Evolutionary conservation across 371 early-diverging fungal genomes (phyloP).

Genomic region (Actinomortierella ambigua): DNA sequence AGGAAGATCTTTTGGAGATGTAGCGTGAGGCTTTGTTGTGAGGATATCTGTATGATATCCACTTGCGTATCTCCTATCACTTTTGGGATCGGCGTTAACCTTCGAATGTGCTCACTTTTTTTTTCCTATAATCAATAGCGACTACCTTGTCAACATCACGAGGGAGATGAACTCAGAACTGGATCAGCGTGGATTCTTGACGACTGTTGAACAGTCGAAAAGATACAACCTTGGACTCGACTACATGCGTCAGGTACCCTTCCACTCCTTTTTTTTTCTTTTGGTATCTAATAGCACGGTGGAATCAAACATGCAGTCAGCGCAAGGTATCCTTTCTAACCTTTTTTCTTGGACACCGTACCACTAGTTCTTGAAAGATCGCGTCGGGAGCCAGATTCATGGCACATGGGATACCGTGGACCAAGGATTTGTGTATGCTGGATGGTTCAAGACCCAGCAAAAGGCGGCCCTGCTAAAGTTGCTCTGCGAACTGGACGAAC

Average conservation of each 20-base stretch:
- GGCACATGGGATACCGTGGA: slow-evolving; percentile 41
- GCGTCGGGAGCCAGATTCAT: slow-evolving; percentile 20
- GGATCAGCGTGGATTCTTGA: slow-evolving; percentile 14
- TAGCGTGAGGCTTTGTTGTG: slow-evolving; percentile 1
- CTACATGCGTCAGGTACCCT: slow-evolving; percentile 36
- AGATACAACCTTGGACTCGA: slow-evolving; percentile 30
- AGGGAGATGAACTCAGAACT: slow-evolving; percentile 20
- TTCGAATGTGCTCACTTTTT: too few relatives aligned
- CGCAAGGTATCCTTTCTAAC: too few relatives aligned
- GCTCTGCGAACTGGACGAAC: slow-evolving; percentile 24
- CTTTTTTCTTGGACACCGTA: too few relatives aligned
- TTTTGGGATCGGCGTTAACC: too few relatives aligned
- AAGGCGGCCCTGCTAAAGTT: slow-evolving; percentile 7
- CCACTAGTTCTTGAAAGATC: slow-evolving; percentile 34
- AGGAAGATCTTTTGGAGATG: slow-evolving; percentile 35
- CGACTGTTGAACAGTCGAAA: slow-evolving; percentile 14
- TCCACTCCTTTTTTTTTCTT: too few relatives aligned
- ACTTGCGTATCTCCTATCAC: too few relatives aligned
- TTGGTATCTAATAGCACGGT: too few relatives aligned
- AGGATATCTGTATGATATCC: too few relatives aligned
- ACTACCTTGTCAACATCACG: slow-evolving; percentile 21
- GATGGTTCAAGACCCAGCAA: slow-evolving; percentile 26
- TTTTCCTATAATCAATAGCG: slow-evolving; percentile 6
- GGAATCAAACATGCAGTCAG: too few relatives aligned
- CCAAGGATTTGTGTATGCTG: slow-evolving; percentile 20